phyloP scores from a whole-genome alignment of 371 early-diverging fungal genomes.

The Mortierella sp. region DNA sequence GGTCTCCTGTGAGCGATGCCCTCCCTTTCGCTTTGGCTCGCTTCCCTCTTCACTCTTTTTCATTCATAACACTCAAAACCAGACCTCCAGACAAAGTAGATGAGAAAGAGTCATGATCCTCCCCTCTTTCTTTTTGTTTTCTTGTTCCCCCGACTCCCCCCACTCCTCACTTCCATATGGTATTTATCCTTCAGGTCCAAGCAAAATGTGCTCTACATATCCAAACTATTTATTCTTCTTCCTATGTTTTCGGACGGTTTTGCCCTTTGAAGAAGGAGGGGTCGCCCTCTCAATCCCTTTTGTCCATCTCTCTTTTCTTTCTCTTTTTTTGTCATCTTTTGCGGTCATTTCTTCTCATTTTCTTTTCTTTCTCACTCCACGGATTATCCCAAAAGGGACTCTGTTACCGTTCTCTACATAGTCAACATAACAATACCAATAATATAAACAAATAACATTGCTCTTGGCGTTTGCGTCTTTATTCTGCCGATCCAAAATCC shows the following conservation, averaged over 20 bases:
- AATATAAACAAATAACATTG: no score
- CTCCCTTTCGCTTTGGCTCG: background rate
- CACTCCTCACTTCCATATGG: no score
- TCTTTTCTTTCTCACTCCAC: background rate
- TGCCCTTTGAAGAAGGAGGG: no score
- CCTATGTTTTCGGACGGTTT: no score
- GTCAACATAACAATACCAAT: background rate
- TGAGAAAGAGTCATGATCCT: background rate
- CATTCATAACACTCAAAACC: background rate
- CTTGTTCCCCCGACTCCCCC: no score
- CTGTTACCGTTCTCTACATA: no score
- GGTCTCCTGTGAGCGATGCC: constrained; percentile 85
- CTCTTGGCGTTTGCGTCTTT: background rate
- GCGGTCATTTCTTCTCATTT: background rate
- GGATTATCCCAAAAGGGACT: no score
- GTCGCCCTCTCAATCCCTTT: background rate
- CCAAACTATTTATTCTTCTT: no score
- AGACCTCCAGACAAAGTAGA: background rate
- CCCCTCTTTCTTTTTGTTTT: no score
- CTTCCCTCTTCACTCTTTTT: background rate
- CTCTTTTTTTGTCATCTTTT: background rate
- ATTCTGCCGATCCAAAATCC: constrained; percentile 35
- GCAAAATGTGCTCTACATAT: no score
- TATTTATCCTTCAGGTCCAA: no score
- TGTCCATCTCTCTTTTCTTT: no score